Conservation (phyloP, 2,329 filamentous ascomycete species). For the Verticillium nonalfalfae region DNA sequence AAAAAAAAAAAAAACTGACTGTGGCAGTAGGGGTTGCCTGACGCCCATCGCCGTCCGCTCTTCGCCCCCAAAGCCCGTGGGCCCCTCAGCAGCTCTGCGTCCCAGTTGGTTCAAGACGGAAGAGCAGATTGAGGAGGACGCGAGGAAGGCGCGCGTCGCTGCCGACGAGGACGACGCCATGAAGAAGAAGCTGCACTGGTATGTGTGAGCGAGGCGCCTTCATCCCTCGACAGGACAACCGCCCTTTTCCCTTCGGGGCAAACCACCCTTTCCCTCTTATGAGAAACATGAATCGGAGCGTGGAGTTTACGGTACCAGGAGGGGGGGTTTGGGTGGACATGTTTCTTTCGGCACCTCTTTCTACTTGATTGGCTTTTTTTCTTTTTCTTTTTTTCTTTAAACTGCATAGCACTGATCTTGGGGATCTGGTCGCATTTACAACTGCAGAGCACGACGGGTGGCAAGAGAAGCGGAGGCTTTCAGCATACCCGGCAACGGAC, state of each 20-base stretch:
- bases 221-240: too few species aligned
- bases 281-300: too few species aligned
- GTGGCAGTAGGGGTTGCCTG: not conserved
- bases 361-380: too few species aligned
- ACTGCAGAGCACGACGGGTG: too few species aligned
- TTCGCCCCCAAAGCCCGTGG: not conserved
- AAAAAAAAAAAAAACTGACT: constrained; percentile 1
- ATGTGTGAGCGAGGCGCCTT: constrained; percentile 8
- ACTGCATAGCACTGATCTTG: not conserved
- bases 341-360: not conserved
- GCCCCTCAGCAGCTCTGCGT: constrained; percentile 24
- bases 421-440: too few species aligned
- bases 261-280: too few species aligned
- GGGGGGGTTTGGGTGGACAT: too few species aligned
- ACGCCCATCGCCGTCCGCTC: not conserved
- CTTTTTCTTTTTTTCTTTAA: not conserved
- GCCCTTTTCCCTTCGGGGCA: too few species aligned
- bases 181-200: constrained; percentile 37
- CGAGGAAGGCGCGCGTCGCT: constrained; percentile 26
- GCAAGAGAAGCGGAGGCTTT: too few species aligned
- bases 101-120: constrained; percentile 31
- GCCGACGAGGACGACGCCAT: constrained; percentile 38
- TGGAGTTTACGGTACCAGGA: too few species aligned
- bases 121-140: constrained; percentile 40
- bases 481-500: too few species aligned